Evolutionary conservation across 1,139 yeast species (phyloP), one percentile per base, ranked within the genome.

Genomic region (Nadsonia starkeyi-henricii): DNA sequence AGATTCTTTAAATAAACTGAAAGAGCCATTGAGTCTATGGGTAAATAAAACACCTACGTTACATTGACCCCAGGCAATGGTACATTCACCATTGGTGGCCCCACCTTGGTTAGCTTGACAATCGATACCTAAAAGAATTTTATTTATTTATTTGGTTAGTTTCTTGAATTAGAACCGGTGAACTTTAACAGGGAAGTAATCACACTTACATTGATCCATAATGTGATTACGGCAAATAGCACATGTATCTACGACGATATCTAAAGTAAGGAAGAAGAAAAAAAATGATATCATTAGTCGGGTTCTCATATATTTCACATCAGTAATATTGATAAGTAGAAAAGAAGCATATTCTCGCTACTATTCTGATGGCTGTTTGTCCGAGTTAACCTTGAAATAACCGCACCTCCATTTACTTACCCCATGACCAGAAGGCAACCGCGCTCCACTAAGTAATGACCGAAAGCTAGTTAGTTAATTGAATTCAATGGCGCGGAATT

Each of bases 361-460:
- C n/a, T n/a, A n/a, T n/a, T n/a, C n/a, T n/a, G n/a, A n/a, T n/a
- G n/a, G n/a, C n/a, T n/a, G n/a, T n/a, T n/a, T n/a, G n/a, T n/a
- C n/a, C 5, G 23, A 17, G 33, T 26, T 15, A 41, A 9, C 23
- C 20, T 5, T 18, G n/a, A 21, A 17, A 15, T 17, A 13, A n/a
- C 15, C 12, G n/a, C 13, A 23, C 20, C 20, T 39, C 19, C 17
- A 20, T 33, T 37, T 21, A 72, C 75, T 61, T 72, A 73, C 79
- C 97, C 98, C 98, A 93, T 1, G 96, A 88, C 99, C 99, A 93
- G 62, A 91, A 88, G 18, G 98, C 97, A 48, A 93, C 98, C 0
- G 98, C 97, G 17, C 96, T 88, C 98, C 98, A 91, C 71, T 65
- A 50, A 3, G 42, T 36, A 48, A 43, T n/a, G 23, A 30, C 4